Conservation (phyloP, 805 yeast species). For the Blastobotrys parvus region DNA sequence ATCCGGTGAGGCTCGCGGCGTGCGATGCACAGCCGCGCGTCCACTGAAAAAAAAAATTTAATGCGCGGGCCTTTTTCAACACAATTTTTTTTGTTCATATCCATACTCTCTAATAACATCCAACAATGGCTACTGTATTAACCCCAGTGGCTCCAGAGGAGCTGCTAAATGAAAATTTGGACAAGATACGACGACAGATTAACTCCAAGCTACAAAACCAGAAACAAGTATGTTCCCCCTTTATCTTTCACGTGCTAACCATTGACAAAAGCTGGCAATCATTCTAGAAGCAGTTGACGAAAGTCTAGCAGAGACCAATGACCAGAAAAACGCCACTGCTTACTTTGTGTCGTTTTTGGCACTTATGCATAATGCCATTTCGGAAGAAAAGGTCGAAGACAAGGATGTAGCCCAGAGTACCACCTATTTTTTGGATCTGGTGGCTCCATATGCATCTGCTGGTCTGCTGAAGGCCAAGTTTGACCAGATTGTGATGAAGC, state of each 20-base stretch:
- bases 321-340: constrained; percentile 60
- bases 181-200: constrained; percentile 53
- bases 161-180: constrained; percentile 17
- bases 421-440: constrained; percentile 72
- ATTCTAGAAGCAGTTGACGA: constrained; percentile 87
- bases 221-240: constrained; percentile 39
- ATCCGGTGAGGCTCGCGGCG: too few species aligned
- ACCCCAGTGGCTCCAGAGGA: constrained; percentile 1
- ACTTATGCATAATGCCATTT: constrained; percentile 63
- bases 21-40: too few species aligned
- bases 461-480: constrained; percentile 65
- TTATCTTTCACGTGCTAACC: neutral
- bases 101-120: too few species aligned
- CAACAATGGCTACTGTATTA: neutral
- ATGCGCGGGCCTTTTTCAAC: too few species aligned
- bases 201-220: constrained; percentile 81
- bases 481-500: constrained; percentile 62
- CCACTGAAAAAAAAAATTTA: too few species aligned
- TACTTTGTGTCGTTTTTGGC: constrained; percentile 81
- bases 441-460: constrained; percentile 60
- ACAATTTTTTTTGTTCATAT: neutral
- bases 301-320: constrained; percentile 57
- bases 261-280: constrained; percentile 39
- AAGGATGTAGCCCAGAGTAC: constrained; percentile 61
- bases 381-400: constrained; percentile 47